Conservation (phyloP, 2,329 filamentous ascomycete genomes). For the Parascedosporium putredinis region DNA sequence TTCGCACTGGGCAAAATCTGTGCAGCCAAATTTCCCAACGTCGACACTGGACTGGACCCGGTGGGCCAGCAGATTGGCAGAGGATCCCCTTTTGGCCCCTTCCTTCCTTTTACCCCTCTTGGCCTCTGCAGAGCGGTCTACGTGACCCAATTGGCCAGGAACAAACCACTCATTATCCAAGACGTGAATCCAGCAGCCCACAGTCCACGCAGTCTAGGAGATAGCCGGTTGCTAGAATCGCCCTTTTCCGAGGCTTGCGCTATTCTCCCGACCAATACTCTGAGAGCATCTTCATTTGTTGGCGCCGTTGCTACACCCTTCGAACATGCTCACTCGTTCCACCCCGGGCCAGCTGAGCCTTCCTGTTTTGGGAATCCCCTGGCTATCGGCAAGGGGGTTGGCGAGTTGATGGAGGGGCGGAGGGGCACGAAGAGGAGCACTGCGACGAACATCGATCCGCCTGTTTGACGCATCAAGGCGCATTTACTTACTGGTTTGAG, state of each 20-base stretch:
- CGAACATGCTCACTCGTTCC: too few relatives aligned
- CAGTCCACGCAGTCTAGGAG: not conserved
- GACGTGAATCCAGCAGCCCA: not conserved
- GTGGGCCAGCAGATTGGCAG: too few relatives aligned
- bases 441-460: not conserved
- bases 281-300: not conserved
- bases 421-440: not conserved
- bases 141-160: not conserved
- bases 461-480: not conserved
- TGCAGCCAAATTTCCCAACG: too few relatives aligned
- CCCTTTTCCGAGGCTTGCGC: not conserved
- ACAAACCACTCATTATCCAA: not conserved
- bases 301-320: too few relatives aligned
- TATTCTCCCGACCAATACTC: not conserved
- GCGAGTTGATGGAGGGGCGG: not conserved
- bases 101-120: not conserved
- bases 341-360: constrained; percentile 1
- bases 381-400: not conserved
- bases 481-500: not conserved
- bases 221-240: not conserved
- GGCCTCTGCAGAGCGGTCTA: not conserved
- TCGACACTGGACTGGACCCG: too few relatives aligned
- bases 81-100: not conserved
- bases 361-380: not conserved
- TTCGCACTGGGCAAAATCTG: too few relatives aligned